Percentiles rank a stretch among this genome's conserved stretches.
Conservation (phyloP, 208 protist genomes). For the Crithidia fasciculata region DNA sequence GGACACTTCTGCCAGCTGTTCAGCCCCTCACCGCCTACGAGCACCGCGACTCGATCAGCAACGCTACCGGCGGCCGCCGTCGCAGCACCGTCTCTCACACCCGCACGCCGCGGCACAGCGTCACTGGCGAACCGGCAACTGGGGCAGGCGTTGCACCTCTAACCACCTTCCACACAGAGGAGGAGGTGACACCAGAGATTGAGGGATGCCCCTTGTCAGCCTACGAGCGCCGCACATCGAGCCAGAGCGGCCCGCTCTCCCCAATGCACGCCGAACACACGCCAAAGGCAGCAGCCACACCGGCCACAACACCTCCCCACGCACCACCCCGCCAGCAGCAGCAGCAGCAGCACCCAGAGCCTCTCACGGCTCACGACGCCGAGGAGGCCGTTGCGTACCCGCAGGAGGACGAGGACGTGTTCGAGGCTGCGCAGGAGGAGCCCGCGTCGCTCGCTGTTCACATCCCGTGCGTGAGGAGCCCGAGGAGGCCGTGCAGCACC, state of each 20-base stretch:
- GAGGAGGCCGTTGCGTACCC: no score
- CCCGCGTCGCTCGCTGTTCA: no score
- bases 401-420: no score
- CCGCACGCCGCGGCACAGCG: neutral
- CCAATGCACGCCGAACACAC: neutral
- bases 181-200: neutral
- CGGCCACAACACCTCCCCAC: neutral
- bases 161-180: neutral
- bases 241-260: neutral
- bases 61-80: neutral
- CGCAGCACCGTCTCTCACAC: neutral
- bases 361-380: no score
- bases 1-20: neutral
- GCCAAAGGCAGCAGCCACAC: neutral
- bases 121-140: neutral
- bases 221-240: neutral
- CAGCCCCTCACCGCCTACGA: slow-evolving; percentile 10
- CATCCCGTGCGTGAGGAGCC: no score
- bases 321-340: neutral
- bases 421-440: no score
- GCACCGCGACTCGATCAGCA: slow-evolving; percentile 1
- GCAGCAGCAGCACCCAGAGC: no score
- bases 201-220: neutral
- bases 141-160: neutral
- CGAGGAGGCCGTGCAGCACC: neutral